Base-by-base conservation (phyloP, 2,329 filamentous ascomycete genomes). In the Coleophoma cylindrospora region DNA sequence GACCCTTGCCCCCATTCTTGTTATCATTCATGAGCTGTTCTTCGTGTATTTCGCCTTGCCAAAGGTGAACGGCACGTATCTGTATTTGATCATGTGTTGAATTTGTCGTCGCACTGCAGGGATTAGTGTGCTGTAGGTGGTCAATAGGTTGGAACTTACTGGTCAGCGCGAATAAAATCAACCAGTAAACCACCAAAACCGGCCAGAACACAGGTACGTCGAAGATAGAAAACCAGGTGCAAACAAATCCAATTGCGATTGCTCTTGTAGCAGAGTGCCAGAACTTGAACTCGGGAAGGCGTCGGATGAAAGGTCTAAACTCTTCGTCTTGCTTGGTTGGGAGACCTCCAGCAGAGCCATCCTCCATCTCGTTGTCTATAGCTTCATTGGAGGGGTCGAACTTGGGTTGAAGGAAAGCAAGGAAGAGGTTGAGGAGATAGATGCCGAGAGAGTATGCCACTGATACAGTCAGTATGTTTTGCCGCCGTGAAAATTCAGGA, bases 41-140 rank as follows among this genome's bases (percentile, higher is more conserved):
- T 84, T 86, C 66, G 70, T 75, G 69, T 94, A 95, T 66, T 81
- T 84, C 57, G 88, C 79, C 81, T 96, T 96, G 70, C 91, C 91
- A 58, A 95, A 83, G 38, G 89, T 86, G 74, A 96, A 96, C 38
- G 91, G 91, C 32, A 96, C 91, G 68, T 96, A 99, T 73, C 92
- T 89, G 77, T 97, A 99, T 77, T 97, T 99, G 80, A 99, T 92
- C 94, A 99, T 99, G 75, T 97, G 94, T 75, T 99, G 94, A 62
- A 99, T 99, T 75, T 99, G 94, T 77, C 94, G 89, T 72, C 94
- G 84, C 94, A 99, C 91, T 95, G 61, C 32, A 17, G 27, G 27
- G 27, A 27, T 27, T 27, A 27, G 27, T 10, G 27, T 27, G 2
- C 3, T 27, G 9, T 27, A 27, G 27, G 9, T 27, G 3, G 27